Percentiles rank a stretch among this genome's conserved stretches.
Evolutionary conservation across 352 stramenopile genomes (phyloP).

Genomic region (Globisporangium yorkense): DNA sequence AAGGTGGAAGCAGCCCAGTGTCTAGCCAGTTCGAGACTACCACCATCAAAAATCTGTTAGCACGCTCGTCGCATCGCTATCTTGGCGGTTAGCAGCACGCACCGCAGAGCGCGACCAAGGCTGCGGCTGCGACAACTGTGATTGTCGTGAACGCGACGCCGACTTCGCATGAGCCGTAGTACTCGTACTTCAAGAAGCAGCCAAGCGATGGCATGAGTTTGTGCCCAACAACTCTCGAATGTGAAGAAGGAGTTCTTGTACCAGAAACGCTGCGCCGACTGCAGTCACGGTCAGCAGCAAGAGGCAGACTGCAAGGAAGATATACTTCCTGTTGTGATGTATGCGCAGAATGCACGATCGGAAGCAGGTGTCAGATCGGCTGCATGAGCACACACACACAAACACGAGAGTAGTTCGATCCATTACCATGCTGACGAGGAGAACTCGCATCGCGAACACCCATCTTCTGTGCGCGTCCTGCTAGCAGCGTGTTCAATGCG

Average conservation of each 20-base stretch:
- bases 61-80: background rate
- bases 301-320: slow-evolving; percentile 67
- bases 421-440: background rate
- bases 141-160: slow-evolving; percentile 83
- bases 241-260: slow-evolving; percentile 11
- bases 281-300: slow-evolving; percentile 46
- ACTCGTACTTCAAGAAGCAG: slow-evolving; percentile 60
- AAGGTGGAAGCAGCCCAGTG: slow-evolving; percentile 65
- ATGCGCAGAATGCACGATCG: background rate
- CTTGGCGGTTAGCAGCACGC: background rate
- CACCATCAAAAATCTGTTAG: background rate
- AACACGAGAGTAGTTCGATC: background rate
- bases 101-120: slow-evolving; percentile 60
- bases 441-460: background rate
- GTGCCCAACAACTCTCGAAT: background rate
- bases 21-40: slow-evolving; percentile 72
- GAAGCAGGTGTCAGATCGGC: background rate
- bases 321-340: slow-evolving; percentile 24
- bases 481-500: slow-evolving; percentile 33
- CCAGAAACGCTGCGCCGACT: slow-evolving; percentile 39
- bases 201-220: background rate
- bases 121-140: slow-evolving; percentile 67
- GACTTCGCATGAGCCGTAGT: slow-evolving; percentile 77
- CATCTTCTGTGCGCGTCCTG: slow-evolving; percentile 4
- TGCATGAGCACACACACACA: background rate